Percentiles rank a stretch among this genome's conserved stretches.
Conservation (phyloP, 75 land plant genomes). For the Picea glauca region DNA sequence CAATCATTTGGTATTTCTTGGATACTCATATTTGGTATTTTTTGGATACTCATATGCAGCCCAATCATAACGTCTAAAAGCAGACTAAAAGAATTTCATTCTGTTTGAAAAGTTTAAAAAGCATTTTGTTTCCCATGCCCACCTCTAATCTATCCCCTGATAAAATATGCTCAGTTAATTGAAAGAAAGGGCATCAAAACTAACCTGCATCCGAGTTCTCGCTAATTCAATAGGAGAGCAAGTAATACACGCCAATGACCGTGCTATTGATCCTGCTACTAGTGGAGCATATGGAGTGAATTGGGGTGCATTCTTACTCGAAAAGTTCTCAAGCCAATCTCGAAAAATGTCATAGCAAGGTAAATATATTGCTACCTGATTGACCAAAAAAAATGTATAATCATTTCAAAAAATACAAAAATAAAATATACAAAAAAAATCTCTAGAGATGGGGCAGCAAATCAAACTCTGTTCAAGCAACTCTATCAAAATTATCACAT, state of each 20-base stretch:
- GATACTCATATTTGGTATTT: not conserved
- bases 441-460: not conserved
- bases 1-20: not conserved
- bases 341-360: conserved; percentile 96
- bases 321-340: conserved; percentile 53
- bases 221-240: conserved; percentile 97
- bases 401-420: not conserved
- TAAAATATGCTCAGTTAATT: not conserved
- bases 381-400: too few species aligned
- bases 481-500: not conserved
- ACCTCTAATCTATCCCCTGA: not conserved
- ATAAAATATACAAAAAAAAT: not conserved
- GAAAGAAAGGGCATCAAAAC: not conserved
- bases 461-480: not conserved
- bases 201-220: conserved; percentile 97
- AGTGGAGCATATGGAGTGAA: conserved; percentile 79
- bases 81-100: not conserved
- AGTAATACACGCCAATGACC: conserved; percentile 83
- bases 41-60: not conserved
- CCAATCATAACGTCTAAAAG: not conserved
- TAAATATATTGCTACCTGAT: conserved; percentile 94
- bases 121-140: too few species aligned
- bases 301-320: conserved; percentile 40
- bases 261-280: conserved; percentile 83
- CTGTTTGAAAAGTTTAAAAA: not conserved